Evolutionary conservation across 176 grass and related monocot species (phyloP).

Genomic region (Musa acuminata): DNA sequence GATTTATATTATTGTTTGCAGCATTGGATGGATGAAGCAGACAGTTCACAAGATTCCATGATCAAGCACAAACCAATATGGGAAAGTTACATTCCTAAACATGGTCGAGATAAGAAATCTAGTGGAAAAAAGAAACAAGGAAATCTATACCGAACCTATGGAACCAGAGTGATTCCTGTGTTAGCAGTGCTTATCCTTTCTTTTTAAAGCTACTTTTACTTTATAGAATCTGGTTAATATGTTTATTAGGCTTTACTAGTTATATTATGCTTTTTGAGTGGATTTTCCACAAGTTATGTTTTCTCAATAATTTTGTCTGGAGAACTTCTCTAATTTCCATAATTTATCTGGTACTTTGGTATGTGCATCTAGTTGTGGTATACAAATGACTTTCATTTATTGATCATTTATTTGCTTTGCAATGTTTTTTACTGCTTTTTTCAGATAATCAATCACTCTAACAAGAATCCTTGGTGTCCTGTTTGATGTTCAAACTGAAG

Average conservation of each 20-base stretch:
- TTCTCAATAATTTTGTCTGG: background rate
- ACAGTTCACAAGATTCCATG: conserved; percentile 48
- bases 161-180: conserved; percentile 94
- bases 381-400: background rate
- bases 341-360: background rate
- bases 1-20: conserved; percentile 25
- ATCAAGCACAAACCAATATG: conserved; percentile 83
- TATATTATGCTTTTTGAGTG: background rate
- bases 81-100: conserved; percentile 85
- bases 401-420: too few species aligned
- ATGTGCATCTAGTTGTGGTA: background rate
- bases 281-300: too few species aligned
- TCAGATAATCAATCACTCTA: too few species aligned
- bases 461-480: too few species aligned
- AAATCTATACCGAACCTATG: conserved; percentile 64
- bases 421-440: too few species aligned
- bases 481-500: too few species aligned
- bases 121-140: conserved; percentile 80
- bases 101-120: conserved; percentile 50
- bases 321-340: background rate
- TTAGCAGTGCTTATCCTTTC: conserved; percentile 25
- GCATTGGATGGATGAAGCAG: conserved; percentile 62
- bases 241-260: background rate
- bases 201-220: background rate
- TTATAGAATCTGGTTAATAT: background rate